A percentile compares a stretch with the other conserved stretches of the same genome.
Evolutionary conservation across 805 yeast genomes (phyloP).

Genomic region (Saturnispora dispora): DNA sequence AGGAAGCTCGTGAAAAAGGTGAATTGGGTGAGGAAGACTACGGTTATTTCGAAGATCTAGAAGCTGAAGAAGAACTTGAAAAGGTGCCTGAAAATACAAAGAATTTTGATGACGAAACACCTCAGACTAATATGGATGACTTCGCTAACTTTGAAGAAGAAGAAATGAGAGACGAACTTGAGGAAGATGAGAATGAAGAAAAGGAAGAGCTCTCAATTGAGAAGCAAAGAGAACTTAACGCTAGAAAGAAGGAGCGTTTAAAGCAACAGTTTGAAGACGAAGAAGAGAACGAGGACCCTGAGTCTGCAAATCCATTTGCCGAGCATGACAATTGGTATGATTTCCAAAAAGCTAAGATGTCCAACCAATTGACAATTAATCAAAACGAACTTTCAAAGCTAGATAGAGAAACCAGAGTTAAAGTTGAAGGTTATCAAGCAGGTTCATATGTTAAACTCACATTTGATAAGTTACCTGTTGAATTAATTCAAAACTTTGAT

Average conservation of each 20-base stretch:
- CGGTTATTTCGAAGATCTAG: conserved; percentile 33
- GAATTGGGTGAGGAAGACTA: conserved; percentile 18
- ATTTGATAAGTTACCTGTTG: conserved; percentile 78
- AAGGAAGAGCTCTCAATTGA: conserved; percentile 47
- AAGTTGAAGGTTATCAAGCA: conserved; percentile 85
- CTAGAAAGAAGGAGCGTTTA: conserved; percentile 81
- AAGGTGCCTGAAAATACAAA: conserved; percentile 35
- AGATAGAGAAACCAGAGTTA: conserved; percentile 67
- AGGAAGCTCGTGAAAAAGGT: conserved; percentile 21
- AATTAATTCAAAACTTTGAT: conserved; percentile 77
- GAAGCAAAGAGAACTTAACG: conserved; percentile 70
- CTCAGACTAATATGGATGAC: conserved; percentile 34
- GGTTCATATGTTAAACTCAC: conserved; percentile 91
- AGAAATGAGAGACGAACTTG: conserved; percentile 33
- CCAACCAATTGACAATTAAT: conserved; percentile 91
- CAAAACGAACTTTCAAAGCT: conserved; percentile 65
- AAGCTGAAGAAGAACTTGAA: conserved; percentile 26
- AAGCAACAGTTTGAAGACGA: conserved; percentile 85
- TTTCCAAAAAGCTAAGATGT: conserved; percentile 92
- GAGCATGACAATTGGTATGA: conserved; percentile 98
- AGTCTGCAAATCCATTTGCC: conserved; percentile 36
- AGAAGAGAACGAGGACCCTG: conserved; percentile 70
- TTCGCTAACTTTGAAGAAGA: conserved; percentile 49
- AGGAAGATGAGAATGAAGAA: conserved; percentile 35
- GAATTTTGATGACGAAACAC: conserved; percentile 44